Base-by-base conservation (phyloP, 805 yeast species). In the Saccharomycopsis lassenensis region DNA sequence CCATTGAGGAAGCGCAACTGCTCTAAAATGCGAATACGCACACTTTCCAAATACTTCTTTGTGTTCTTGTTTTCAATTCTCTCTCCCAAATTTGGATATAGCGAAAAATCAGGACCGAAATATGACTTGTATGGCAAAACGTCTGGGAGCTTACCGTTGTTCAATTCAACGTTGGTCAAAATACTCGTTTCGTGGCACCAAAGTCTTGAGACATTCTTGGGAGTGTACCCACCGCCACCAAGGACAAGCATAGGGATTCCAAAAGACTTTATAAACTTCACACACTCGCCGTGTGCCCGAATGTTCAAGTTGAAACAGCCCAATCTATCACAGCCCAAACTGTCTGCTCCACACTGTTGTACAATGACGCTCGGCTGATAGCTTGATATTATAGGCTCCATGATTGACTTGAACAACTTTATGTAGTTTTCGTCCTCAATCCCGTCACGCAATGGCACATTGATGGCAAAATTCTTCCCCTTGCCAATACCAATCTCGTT, bases 141-240 rank as follows among this genome's bases (percentile, higher is more conserved):
- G 24, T 70, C 70, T 0, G 95, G 95, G 46, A 73, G 59, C 35
- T 62, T 56, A 22, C 65, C 69, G 45, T 69, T 65, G 5, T 41
- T 37, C 41, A 82, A 65, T 46, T 77, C 64, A 5, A 59, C 78
- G 50, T 81, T 83, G 37, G 77, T 81, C 48, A 82, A 60, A 18
- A 83, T 64, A 25, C 87, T 77, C 1, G 97, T 89, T 58, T 89
- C 98, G 56, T 80, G 86, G 49, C 95, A 80, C 98, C 98, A 89
- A 22, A 93, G 69, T 48, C 97, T 67, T 26, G 93, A 79, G 10
- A 89, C 98, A 52, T 89, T 89, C 51, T 96, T 69, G 54, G 94
- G 94, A 2, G 98, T 91, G 58, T 89, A 89, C 14, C 98, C 98
- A 42, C 98, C 98, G 35, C 98, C 98, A 16, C 98, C 98, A 8